Percentiles rank a stretch among this genome's conserved stretches.
Evolutionary conservation across 305 asterid genomes (phyloP).

Genomic region (Fraxinus angustifolia): DNA sequence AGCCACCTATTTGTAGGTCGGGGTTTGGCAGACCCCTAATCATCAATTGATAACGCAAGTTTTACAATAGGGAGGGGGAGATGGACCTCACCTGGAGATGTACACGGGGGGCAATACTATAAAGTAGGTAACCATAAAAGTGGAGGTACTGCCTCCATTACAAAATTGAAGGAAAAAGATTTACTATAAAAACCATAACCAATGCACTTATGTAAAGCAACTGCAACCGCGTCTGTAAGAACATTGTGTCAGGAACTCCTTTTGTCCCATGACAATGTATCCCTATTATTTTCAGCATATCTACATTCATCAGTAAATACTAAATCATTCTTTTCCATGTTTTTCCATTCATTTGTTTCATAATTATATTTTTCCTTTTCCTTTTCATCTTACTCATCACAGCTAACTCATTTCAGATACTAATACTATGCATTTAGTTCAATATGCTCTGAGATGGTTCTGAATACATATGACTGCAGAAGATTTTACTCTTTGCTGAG

Average conservation of each 20-base stretch:
- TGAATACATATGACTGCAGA: constrained; percentile 4
- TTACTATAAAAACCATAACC: neutral
- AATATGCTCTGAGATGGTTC: neutral
- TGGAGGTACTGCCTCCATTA: neutral
- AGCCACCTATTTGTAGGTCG: neutral
- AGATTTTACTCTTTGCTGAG: neutral
- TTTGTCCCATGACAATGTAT: neutral
- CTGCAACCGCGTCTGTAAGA: neutral
- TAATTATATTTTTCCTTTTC: neutral
- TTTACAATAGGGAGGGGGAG: neutral
- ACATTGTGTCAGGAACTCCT: neutral
- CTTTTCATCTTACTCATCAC: neutral
- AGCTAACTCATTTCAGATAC: neutral
- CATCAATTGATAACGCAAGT: neutral
- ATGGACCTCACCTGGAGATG: neutral
- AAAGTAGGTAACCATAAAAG: neutral
- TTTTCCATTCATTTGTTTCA: neutral
- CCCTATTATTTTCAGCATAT: neutral
- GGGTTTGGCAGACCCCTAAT: neutral
- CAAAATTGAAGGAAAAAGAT: neutral
- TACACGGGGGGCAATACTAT: neutral
- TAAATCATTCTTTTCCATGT: neutral
- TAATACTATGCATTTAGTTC: neutral
- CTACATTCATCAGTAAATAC: neutral
- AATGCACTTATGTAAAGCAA: neutral